Evolutionary conservation across 768 basidiomycete genomes (phyloP), one percentile per base, ranked within the genome.

Genomic region (Erythrobasidium yunnanense): DNA sequence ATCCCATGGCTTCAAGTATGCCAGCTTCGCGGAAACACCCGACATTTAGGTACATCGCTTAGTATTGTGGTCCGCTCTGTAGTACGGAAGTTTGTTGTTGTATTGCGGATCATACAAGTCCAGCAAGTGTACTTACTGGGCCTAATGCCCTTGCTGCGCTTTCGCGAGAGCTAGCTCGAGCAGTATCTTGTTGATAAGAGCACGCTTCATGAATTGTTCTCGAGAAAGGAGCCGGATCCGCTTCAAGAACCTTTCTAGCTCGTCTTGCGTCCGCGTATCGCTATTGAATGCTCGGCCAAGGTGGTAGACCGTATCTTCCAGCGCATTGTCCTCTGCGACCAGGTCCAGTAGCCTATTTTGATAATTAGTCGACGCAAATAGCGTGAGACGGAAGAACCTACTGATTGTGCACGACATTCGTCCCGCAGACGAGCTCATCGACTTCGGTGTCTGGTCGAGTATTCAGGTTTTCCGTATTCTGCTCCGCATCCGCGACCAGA

Each of bases 301-400:
- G 75, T 97, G 91, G 78, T 96, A 99, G 67, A 95, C 87, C 50
- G 93, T 93, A 76, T 97, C 95, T 77, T 96, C 93, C 74, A 97
- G 91, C 1, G 93, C 90, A 73, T 90, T 91, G 76, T 97, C 95
- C 76, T 99, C 95, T n/a, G 95, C 92, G n/a, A 96, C 86, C 29
- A 97, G 81, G 74, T 96, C 88, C 71, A 96, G 85, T 23, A 99
- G 79, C 77, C 93, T 97, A 20, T 29, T 29, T 13, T 13, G 32
- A 29, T 18, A 11, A n/a, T n/a, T n/a, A n/a, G n/a, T n/a, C n/a
- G n/a, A n/a, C n/a, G n/a, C n/a, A n/a, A n/a, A n/a, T n/a, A 1
- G 15, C 13, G 0, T 8, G 15, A 22, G 17, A 38, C 11, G 23
- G n/a, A 51, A 15, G 22, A 15, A 80, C 86, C 73, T 71, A 95